A percentile compares a stretch with the other conserved stretches of the same genome.
Evolutionary conservation across 805 yeast species (phyloP).

Genomic region (Cyberlindnera sargentensis): DNA sequence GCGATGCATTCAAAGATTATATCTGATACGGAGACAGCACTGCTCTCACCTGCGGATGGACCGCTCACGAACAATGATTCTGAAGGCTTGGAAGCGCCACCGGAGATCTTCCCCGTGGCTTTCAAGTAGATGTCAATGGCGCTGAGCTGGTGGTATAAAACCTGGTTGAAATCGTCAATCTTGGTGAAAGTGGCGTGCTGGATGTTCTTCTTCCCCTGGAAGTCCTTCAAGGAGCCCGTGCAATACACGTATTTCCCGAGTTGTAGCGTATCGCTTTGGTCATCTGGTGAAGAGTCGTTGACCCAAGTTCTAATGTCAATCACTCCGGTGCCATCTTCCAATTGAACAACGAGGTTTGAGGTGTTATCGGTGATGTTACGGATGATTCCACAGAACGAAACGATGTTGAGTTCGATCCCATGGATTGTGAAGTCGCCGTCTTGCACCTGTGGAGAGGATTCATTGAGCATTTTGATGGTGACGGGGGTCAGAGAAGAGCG

Average conservation of each 20-base stretch:
- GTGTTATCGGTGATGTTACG: slow-evolving; percentile 56
- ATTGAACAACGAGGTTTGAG: slow-evolving; percentile 43
- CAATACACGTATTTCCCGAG: slow-evolving; percentile 57
- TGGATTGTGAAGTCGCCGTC: slow-evolving; percentile 61
- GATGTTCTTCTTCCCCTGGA: slow-evolving; percentile 55
- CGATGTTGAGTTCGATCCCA: slow-evolving; percentile 54
- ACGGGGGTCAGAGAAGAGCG: slow-evolving; percentile 50
- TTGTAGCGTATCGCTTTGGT: slow-evolving; percentile 27
- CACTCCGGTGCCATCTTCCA: slow-evolving; percentile 78
- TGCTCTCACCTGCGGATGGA: slow-evolving; percentile 26
- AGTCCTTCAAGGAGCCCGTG: slow-evolving; percentile 49
- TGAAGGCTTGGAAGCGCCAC: slow-evolving; percentile 1
- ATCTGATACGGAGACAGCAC: slow-evolving; percentile 30
- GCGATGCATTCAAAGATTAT: slow-evolving; percentile 41
- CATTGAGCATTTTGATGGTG: slow-evolving; percentile 65
- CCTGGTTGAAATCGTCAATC: slow-evolving; percentile 58
- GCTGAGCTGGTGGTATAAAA: slow-evolving; percentile 58
- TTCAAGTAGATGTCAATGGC: slow-evolving; percentile 52
- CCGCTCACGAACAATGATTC: slow-evolving; percentile 37
- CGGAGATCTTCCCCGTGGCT: slow-evolving; percentile 40
- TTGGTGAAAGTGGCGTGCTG: slow-evolving; percentile 56
- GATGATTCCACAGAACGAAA: slow-evolving; percentile 64
- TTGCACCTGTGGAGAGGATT: slow-evolving; percentile 50
- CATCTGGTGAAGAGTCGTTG: slow-evolving; percentile 31
- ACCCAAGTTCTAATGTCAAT: slow-evolving; percentile 62